These are phyloP conservation scores for Epichloe hybrida DNA, from an alignment of 2,329 filamentous ascomycete species.

Conservation along the genomic window DNA sequence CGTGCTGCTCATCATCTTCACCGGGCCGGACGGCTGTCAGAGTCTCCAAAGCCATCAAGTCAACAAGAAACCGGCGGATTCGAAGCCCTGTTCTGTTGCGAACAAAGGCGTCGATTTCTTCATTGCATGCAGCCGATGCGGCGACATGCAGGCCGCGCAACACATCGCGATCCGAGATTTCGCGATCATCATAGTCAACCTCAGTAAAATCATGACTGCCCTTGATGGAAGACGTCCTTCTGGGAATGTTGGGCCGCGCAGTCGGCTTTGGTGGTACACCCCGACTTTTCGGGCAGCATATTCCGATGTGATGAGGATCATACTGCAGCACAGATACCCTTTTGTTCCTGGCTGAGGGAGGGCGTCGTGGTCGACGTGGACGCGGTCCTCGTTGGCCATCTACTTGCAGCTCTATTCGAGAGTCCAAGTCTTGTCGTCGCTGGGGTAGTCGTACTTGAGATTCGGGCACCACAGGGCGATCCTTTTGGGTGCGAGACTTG, in stretches of 20 bases:
- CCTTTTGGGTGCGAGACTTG: neutral
- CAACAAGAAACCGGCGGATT: constrained; percentile 40
- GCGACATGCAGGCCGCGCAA: constrained; percentile 42
- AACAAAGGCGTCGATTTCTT: constrained; percentile 38
- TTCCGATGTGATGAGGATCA: constrained; percentile 11
- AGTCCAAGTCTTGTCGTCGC: neutral
- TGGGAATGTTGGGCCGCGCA: constrained; percentile 22
- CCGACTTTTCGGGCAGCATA: constrained; percentile 16
- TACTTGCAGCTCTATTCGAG: neutral
- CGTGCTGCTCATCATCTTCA: constrained; percentile 14
- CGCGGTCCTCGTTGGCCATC: neutral
- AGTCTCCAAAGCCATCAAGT: constrained; percentile 37
- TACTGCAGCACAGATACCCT: constrained; percentile 1
- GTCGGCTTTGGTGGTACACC: constrained; percentile 12
- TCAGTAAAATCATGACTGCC: constrained; percentile 10
- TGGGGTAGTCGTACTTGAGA: neutral
- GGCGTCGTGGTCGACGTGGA: neutral
- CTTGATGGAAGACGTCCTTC: constrained; percentile 22
- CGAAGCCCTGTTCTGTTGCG: constrained; percentile 36
- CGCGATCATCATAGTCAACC: constrained; percentile 20
- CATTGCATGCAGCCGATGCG: constrained; percentile 41
- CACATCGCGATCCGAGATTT: constrained; percentile 36
- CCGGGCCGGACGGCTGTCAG: constrained; percentile 20
- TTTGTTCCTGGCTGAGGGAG: neutral
- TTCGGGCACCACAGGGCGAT: neutral